phyloP scores from a whole-genome alignment of 805 yeast species.

The Debaryomyces prosopidis region DNA sequence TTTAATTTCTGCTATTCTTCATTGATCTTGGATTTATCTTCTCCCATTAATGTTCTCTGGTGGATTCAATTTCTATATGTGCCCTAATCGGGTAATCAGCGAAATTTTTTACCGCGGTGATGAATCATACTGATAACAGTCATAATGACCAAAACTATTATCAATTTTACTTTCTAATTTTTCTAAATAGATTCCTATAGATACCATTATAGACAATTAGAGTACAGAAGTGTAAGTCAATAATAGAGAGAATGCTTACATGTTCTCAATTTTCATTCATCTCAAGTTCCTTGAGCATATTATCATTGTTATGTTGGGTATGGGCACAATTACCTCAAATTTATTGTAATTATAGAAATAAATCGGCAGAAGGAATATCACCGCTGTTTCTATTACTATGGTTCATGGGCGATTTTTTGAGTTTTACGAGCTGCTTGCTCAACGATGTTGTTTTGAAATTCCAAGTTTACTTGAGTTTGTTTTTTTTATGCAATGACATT shows the following conservation, averaged over 20 bases:
- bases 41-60: too few species aligned
- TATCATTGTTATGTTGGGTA: constrained; percentile 61
- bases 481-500: constrained; percentile 40
- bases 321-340: constrained; percentile 78
- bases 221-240: neutral
- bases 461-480: constrained; percentile 40
- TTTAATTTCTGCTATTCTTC: too few species aligned
- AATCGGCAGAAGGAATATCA: constrained; percentile 70
- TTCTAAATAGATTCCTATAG: too few species aligned
- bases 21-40: too few species aligned
- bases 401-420: constrained; percentile 64
- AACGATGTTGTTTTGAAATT: constrained; percentile 38
- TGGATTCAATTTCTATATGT: neutral
- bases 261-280: constrained; percentile 8
- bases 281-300: constrained; percentile 33
- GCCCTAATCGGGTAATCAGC: neutral
- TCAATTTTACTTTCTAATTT: too few species aligned
- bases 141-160: too few species aligned
- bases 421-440: constrained; percentile 45
- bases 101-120: neutral
- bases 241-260: neutral
- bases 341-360: constrained; percentile 52
- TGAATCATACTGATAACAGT: neutral
- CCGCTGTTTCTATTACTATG: constrained; percentile 59
- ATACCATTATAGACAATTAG: too few species aligned